Evolutionary conservation across 257 asterid species (phyloP).

Genomic region (Rubia yunnanensis): DNA sequence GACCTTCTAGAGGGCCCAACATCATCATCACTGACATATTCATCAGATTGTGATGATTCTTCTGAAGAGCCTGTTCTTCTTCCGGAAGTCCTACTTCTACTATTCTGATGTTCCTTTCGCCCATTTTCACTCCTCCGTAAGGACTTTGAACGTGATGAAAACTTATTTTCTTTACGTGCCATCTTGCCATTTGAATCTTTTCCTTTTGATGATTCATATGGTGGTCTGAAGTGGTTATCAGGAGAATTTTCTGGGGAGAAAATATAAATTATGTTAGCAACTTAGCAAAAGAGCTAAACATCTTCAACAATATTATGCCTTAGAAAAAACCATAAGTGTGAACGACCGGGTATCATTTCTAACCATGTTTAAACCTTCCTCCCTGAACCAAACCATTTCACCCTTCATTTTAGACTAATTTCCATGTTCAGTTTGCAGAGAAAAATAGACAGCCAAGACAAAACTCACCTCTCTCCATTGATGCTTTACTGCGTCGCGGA

Average conservation of each 20-base stretch:
- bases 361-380: not conserved
- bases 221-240: conserved; percentile 22
- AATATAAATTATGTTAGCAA: not conserved
- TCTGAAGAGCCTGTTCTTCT: conserved; percentile 29
- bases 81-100: conserved; percentile 23
- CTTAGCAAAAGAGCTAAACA: not conserved
- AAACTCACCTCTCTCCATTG: conserved; percentile 34
- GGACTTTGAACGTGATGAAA: conserved; percentile 18
- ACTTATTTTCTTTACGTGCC: conserved; percentile 5
- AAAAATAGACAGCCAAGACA: not conserved
- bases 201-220: conserved; percentile 23
- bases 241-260: conserved; percentile 31
- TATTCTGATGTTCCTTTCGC: conserved; percentile 25
- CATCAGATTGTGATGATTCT: conserved; percentile 39
- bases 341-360: not conserved
- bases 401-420: not conserved
- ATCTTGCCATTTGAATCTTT: conserved; percentile 23
- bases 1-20: conserved; percentile 19
- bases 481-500: conserved; percentile 39
- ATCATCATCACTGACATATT: conserved; percentile 44
- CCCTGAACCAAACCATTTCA: not conserved
- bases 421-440: not conserved
- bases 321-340: not conserved
- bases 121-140: conserved; percentile 29
- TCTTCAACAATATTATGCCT: not conserved